Base-by-base conservation (phyloP, 2,329 filamentous ascomycete species). In the Trichoderma citrinoviride region DNA sequence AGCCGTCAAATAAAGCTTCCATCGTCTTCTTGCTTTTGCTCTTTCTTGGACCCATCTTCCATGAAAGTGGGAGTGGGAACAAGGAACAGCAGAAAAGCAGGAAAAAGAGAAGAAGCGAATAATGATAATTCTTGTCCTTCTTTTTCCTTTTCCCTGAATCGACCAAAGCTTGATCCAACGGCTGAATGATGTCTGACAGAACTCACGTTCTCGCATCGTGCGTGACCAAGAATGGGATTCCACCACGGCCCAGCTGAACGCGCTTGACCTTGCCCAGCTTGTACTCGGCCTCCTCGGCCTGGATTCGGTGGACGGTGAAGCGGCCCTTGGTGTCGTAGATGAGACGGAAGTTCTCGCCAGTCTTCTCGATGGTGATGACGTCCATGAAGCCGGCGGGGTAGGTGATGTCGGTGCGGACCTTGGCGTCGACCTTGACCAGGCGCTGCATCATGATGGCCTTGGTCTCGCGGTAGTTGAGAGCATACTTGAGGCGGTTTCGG, bases 211-310 rank as follows among this genome's bases (percentile, higher is more conserved):
- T 91, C 85, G 95, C 95, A 95, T 99, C 95, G 92, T 99, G 95
- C 93, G 95, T 99, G 92, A 99, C 95, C 93, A 98, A 97, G 93
- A 97, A 99, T 96, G 95, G 95, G 90, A 99, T 96, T 87, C 93
- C 95, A 85, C 95, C 96, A 84, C 93, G 94, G 87, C 95, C 95
- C 77, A 99, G 89, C 87, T 99, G 95, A 70, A 99, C 95, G 78
- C 94, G 91, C 92, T 97, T 97, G 86, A 99, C 95, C 89, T 98
- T 99, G 87, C 93, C 93, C 77, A 99, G 88, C 91, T 99, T 99
- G 92, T 97, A 99, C 87, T 95, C 90, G 76, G 94, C 93, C 91
- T 99, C 95, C 87, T 98, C 95, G 75, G 88, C 85, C 82, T 96
- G 94, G 85, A 99, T 98, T 79, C 95, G 92, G 92, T 99, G 95